phyloP scores from a whole-genome alignment of 306 rosid species.

The Pachyrhizus erosus region DNA sequence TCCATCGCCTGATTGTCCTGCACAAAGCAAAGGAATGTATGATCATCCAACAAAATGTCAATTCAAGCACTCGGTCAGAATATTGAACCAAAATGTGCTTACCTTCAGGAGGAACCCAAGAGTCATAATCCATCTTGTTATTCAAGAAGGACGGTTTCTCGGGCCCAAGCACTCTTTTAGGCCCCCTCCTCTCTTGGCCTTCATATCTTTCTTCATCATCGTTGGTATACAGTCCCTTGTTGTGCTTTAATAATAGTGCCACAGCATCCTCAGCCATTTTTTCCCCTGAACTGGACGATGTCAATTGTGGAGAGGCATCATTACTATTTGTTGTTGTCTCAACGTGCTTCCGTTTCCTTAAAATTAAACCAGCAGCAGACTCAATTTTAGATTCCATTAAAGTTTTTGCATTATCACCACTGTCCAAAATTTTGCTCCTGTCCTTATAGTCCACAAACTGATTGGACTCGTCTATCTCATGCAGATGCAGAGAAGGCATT shows the following conservation, averaged over 20 bases:
- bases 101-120: slow-evolving; percentile 98
- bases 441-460: slow-evolving; percentile 91
- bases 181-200: slow-evolving; percentile 52
- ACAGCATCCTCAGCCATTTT: slow-evolving; percentile 91
- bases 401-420: slow-evolving; percentile 45
- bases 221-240: slow-evolving; percentile 63
- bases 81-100: slow-evolving; percentile 36
- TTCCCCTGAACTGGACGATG: slow-evolving; percentile 61
- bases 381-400: slow-evolving; percentile 61
- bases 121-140: slow-evolving; percentile 52
- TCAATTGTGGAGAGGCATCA: slow-evolving; percentile 50
- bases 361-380: slow-evolving; percentile 87
- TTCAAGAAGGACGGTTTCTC: slow-evolving; percentile 85
- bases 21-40: slow-evolving; percentile 38
- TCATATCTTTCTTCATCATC: slow-evolving; percentile 55
- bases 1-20: slow-evolving; percentile 99
- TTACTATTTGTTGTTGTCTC: slow-evolving; percentile 48
- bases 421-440: slow-evolving; percentile 63
- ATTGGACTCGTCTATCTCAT: slow-evolving; percentile 55
- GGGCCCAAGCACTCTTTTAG: slow-evolving; percentile 84
- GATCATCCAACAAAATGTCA: slow-evolving; percentile 13
- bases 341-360: slow-evolving; percentile 84
- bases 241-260: slow-evolving; percentile 83
- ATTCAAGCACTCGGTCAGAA: background rate
- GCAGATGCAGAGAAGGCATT: slow-evolving; percentile 41